These are phyloP conservation scores for Bretschneidera sinensis DNA, from an alignment of 345 rosid genomes.

Conservation along the genomic window DNA sequence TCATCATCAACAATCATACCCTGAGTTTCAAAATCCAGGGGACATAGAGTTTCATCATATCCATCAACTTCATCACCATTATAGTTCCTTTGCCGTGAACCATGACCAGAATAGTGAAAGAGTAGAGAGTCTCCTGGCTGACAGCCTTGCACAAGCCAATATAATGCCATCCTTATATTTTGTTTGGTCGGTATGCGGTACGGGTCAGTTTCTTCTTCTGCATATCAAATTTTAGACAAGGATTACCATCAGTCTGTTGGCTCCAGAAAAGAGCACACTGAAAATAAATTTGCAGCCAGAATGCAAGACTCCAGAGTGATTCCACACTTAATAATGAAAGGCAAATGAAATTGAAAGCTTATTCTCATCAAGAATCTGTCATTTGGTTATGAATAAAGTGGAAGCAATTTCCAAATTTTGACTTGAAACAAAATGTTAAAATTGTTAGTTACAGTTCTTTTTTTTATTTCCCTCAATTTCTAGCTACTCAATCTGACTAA, in stretches of 20 bases:
- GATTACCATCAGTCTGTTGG: no score
- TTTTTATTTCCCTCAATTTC: no score
- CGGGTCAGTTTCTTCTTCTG: constrained; percentile 89
- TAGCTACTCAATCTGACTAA: not conserved
- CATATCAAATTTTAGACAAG: constrained; percentile 9
- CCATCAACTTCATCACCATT: constrained; percentile 87
- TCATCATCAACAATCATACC: constrained; percentile 98
- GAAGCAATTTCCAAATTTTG: not conserved
- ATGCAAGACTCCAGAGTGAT: no score
- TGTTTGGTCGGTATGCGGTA: constrained; percentile 63
- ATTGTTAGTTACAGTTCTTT: no score
- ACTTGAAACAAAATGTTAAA: no score
- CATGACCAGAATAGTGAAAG: constrained; percentile 87
- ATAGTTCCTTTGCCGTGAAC: constrained; percentile 69
- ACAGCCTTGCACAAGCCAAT: constrained; percentile 89
- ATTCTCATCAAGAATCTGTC: no score
- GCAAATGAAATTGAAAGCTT: no score
- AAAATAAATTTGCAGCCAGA: no score
- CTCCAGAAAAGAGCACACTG: no score
- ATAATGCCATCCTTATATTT: constrained; percentile 80
- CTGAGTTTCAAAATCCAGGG: constrained; percentile 83
- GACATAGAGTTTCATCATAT: constrained; percentile 82
- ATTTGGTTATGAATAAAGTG: not conserved
- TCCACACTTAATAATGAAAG: no score
- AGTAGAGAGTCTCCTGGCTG: constrained; percentile 86